Percentiles rank a stretch among this genome's conserved stretches.
Evolutionary conservation across 805 yeast species (phyloP).

Genomic region (Kazachstania africana): DNA sequence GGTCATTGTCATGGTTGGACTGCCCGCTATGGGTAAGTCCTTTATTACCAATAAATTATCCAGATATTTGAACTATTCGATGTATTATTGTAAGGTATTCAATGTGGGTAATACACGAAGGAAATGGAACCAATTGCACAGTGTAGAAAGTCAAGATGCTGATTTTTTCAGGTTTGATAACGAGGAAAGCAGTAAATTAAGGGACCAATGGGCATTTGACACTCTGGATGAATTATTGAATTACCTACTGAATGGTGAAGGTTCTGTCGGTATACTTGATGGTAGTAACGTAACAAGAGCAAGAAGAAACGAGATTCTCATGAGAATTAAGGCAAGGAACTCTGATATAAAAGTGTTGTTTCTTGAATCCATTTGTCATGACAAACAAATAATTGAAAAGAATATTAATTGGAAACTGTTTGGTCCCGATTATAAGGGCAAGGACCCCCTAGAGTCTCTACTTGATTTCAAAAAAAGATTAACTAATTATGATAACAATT

Average conservation of each 20-base stretch:
- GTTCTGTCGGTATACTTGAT: constrained; percentile 86
- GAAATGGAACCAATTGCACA: constrained; percentile 37
- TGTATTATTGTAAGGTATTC: constrained; percentile 80
- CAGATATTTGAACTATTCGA: constrained; percentile 86
- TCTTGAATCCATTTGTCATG: constrained; percentile 80
- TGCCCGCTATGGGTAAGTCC: constrained; percentile 92
- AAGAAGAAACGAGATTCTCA: constrained; percentile 47
- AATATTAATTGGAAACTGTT: constrained; percentile 75
- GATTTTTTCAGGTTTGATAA: constrained; percentile 80
- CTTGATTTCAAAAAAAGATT: constrained; percentile 74
- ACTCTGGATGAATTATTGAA: constrained; percentile 77
- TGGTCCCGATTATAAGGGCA: constrained; percentile 85
- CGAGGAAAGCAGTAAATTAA: constrained; percentile 43
- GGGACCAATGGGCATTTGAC: constrained; percentile 96
- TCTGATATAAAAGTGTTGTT: constrained; percentile 67
- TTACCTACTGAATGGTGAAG: constrained; percentile 67
- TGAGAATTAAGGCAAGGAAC: constrained; percentile 43
- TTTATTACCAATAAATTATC: constrained; percentile 86
- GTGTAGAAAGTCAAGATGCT: constrained; percentile 52
- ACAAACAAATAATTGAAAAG: constrained; percentile 63
- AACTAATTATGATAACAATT: constrained; percentile 74
- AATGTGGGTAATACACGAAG: constrained; percentile 94
- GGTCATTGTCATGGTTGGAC: constrained; percentile 92
- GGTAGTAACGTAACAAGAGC: constrained; percentile 67
- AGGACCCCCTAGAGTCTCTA: constrained; percentile 73